phyloP scores from a whole-genome alignment of 208 protist species.

The Trypanosoma conorhini region DNA sequence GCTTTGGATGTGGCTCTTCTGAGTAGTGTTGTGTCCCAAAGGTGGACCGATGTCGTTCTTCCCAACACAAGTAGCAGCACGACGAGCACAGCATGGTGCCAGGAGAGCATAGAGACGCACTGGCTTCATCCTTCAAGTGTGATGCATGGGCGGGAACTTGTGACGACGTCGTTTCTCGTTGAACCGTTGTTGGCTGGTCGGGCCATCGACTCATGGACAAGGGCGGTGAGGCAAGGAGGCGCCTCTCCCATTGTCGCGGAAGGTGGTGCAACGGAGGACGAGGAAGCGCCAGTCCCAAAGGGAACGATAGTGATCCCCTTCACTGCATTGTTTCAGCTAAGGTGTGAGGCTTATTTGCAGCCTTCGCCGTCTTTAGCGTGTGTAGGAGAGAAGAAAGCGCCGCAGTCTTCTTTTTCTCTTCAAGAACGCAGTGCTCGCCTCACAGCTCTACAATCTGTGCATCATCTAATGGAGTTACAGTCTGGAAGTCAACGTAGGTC shows the following conservation, averaged over 20 bases:
- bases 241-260: neutral
- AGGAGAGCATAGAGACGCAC: conserved; percentile 4
- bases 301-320: conserved; percentile 49
- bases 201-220: conserved; percentile 43
- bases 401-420: conserved; percentile 31
- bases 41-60: conserved; percentile 55
- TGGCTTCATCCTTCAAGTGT: conserved; percentile 12
- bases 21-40: conserved; percentile 55
- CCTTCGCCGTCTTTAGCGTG: neutral
- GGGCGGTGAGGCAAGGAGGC: conserved; percentile 30
- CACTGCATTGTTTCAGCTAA: conserved; percentile 53
- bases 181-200: conserved; percentile 65
- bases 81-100: conserved; percentile 9
- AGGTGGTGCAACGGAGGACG: neutral
- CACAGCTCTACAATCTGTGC: conserved; percentile 49
- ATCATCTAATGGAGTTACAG: conserved; percentile 61
- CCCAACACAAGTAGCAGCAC: conserved; percentile 12
- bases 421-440: conserved; percentile 71
- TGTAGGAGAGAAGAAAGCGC: neutral
- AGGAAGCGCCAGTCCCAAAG: neutral
- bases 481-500: conserved; percentile 13
- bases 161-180: conserved; percentile 43
- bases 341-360: conserved; percentile 49
- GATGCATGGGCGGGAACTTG: conserved; percentile 8
- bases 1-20: conserved; percentile 49